Evolutionary conservation across 352 stramenopile genomes (phyloP).

Genomic region (Globisporangium lucens): DNA sequence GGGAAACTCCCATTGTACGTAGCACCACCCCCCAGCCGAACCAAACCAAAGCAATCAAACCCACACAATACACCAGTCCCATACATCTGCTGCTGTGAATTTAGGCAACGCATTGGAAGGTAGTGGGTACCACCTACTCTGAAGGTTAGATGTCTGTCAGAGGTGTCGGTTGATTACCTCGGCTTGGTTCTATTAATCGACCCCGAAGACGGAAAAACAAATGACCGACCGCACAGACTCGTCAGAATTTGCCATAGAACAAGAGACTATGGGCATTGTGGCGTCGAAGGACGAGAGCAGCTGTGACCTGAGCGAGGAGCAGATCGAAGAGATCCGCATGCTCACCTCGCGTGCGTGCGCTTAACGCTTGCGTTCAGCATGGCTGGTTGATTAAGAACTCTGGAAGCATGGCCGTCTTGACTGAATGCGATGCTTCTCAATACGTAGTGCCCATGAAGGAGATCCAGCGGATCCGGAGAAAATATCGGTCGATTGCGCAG

Average conservation of each 20-base stretch:
- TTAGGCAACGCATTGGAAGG: not conserved
- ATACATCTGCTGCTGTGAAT: not conserved
- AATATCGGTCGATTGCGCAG: conserved; percentile 31
- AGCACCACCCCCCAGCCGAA: not conserved
- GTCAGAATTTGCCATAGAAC: too few species aligned
- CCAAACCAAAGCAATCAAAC: not conserved
- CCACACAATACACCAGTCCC: not conserved
- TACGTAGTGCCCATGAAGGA: conserved; percentile 42
- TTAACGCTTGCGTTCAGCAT: too few species aligned
- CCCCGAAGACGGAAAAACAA: not conserved
- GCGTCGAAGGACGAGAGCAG: conserved; percentile 16
- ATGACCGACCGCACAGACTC: not conserved
- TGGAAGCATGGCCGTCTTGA: too few species aligned
- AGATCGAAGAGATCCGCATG: conserved; percentile 61
- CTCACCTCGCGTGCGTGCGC: conserved; percentile 43
- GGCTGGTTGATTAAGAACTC: not conserved
- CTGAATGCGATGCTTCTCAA: too few species aligned
- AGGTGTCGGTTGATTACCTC: not conserved
- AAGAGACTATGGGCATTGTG: conserved; percentile 10
- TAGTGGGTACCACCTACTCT: not conserved
- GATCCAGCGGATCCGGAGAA: conserved; percentile 49
- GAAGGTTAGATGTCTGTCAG: too few species aligned
- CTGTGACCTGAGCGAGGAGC: conserved; percentile 48
- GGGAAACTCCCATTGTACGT: not conserved
- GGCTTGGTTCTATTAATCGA: not conserved